These are phyloP conservation scores for Cyberlindnera euphorbiae DNA, from an alignment of 805 yeast genomes.

Conservation along the genomic window DNA sequence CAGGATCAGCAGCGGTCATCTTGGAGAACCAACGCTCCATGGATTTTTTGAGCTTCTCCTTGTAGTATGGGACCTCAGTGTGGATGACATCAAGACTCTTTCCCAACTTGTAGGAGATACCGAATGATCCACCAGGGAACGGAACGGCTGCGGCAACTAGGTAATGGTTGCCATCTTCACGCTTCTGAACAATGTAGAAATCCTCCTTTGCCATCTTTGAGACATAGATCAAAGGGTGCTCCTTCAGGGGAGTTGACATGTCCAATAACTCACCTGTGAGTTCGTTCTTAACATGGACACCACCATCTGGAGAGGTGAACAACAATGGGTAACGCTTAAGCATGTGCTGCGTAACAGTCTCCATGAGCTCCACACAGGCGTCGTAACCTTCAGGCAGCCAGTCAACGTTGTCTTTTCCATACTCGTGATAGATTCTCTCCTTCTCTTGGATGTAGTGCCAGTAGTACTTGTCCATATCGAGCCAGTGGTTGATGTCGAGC, in stretches of 20 bases:
- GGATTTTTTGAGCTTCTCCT: constrained; percentile 56
- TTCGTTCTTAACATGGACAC: constrained; percentile 52
- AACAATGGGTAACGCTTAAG: constrained; percentile 56
- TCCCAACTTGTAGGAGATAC: constrained; percentile 56
- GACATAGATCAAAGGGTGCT: constrained; percentile 58
- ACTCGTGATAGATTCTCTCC: constrained; percentile 48
- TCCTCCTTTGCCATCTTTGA: constrained; percentile 74
- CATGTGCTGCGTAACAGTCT: constrained; percentile 56
- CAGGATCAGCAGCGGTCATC: constrained; percentile 56
- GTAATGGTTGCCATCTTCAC: constrained; percentile 54
- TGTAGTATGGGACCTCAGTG: constrained; percentile 64
- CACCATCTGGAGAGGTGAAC: constrained; percentile 46
- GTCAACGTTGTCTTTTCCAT: constrained; percentile 58
- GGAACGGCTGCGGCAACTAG: constrained; percentile 73
- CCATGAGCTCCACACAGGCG: constrained; percentile 60
- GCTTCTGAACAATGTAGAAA: constrained; percentile 57
- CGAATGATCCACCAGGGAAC: constrained; percentile 75
- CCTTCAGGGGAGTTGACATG: constrained; percentile 53
- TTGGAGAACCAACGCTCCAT: constrained; percentile 72
- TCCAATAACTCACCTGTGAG: constrained; percentile 60
- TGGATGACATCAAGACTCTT: constrained; percentile 60
- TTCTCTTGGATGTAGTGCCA: constrained; percentile 62
- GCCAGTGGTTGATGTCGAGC: constrained; percentile 71
- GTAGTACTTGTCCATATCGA: constrained; percentile 75
- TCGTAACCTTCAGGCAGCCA: constrained; percentile 63